A percentile compares a stretch with the other conserved stretches of the same genome.
phyloP scores from a whole-genome alignment of 805 yeast species.

The Maudiozyma turicensis region DNA sequence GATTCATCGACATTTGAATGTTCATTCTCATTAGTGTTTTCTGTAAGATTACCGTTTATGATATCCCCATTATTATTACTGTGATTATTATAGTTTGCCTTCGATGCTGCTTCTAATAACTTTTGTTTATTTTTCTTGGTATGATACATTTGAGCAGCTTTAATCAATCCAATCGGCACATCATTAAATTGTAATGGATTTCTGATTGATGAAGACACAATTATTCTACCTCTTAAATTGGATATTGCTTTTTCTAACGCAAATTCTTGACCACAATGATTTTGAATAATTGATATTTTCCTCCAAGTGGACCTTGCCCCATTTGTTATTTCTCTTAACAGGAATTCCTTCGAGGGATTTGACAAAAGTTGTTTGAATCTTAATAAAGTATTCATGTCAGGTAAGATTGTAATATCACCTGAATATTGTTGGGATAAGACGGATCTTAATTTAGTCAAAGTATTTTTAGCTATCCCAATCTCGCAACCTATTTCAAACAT shows the following conservation, averaged over 20 bases:
- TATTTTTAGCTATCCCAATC: constrained; percentile 67
- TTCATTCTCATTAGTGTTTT: not conserved
- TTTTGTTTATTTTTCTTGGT: constrained; percentile 2
- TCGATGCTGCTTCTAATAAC: not conserved
- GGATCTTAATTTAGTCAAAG: constrained; percentile 62
- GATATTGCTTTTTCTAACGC: constrained; percentile 72
- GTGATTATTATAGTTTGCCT: not conserved
- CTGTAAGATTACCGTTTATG: not conserved
- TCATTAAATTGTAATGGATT: constrained; percentile 22
- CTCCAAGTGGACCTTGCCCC: constrained; percentile 95
- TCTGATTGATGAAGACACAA: constrained; percentile 28
- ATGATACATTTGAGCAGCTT: constrained; percentile 4
- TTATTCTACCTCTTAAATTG: constrained; percentile 48
- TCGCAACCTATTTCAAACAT: constrained; percentile 62
- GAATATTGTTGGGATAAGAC: constrained; percentile 76
- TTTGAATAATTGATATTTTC: constrained; percentile 67
- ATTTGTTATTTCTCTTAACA: constrained; percentile 51
- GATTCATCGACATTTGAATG: not conserved
- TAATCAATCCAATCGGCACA: constrained; percentile 16
- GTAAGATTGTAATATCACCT: constrained; percentile 88
- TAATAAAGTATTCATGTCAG: constrained; percentile 46
- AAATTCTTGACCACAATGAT: constrained; percentile 86
- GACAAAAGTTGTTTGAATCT: constrained; percentile 56
- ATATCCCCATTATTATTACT: not conserved
- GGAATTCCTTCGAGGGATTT: constrained; percentile 73